Conservation (phyloP, 2,329 filamentous ascomycete species). For the Escovopsis weberi region DNA sequence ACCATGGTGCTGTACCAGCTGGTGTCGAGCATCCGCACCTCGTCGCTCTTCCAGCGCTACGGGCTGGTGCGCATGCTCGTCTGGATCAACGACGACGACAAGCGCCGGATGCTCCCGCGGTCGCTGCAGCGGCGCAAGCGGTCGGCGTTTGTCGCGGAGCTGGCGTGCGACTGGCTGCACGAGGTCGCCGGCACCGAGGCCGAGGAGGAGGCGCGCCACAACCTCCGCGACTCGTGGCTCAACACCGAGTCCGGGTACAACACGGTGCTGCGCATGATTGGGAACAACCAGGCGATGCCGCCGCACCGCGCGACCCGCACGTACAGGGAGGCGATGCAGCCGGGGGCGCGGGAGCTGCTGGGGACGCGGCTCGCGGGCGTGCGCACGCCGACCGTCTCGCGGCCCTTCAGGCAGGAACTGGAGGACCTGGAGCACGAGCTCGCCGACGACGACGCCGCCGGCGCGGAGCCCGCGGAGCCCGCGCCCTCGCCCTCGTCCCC, state of each 20-base stretch:
- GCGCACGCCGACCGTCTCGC: conserved; percentile 16
- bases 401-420: conserved; percentile 29
- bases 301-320: conserved; percentile 24
- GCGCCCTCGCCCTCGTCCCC: background rate
- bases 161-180: conserved; percentile 42
- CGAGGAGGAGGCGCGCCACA: conserved; percentile 12
- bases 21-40: conserved; percentile 40
- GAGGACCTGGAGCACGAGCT: conserved; percentile 20
- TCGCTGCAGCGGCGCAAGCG: conserved; percentile 40
- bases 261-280: conserved; percentile 32
- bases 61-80: conserved; percentile 68
- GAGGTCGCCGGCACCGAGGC: conserved; percentile 38
- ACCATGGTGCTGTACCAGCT: conserved; percentile 48
- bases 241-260: conserved; percentile 29
- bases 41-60: conserved; percentile 54
- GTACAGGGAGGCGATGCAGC: conserved; percentile 11
- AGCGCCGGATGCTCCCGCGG: conserved; percentile 44
- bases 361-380: conserved; percentile 16
- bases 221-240: conserved; percentile 31
- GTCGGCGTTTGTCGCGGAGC: conserved; percentile 42
- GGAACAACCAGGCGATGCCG: conserved; percentile 28
- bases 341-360: conserved; percentile 9
- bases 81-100: conserved; percentile 52
- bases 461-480: conserved; percentile 1
- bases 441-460: background rate